Evolutionary conservation across 768 basidiomycete species (phyloP), one percentile per base, ranked within the genome.

Genomic region (Butyriboletus loyo): DNA sequence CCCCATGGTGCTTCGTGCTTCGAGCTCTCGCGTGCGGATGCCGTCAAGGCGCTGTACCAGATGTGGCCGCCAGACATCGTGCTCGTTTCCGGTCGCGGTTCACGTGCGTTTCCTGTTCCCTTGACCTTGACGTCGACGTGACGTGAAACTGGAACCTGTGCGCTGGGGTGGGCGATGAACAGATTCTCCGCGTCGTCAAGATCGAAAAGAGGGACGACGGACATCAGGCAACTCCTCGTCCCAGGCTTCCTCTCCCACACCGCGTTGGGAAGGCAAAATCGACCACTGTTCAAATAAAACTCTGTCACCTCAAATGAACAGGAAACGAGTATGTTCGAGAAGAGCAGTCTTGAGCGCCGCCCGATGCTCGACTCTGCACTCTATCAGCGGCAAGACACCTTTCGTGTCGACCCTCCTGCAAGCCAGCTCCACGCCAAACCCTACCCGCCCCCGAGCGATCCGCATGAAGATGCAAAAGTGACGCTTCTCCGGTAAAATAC

Each of bases 41-140:
- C 97, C 52, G 97, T 98, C 71, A 94, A 91, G 82, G 81, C 86
- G 64, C 75, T 98, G 72, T 98, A 98, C 85, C 96, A 98, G 96
- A 98, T 76, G 98, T 99, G 96, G 92, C 97, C 66, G 94, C 97
- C 57, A 84, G 95, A 62, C 96, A 99, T 75, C 93, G 96, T 76
- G 97, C 97, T 60, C 93, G 97, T 72, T 98, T 98, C 87, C 84
- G 96, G 75, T 98, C n/a, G n/a, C 92, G 39, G 95, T 98, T 74
- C 94, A 96, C 74, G 92, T 95, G 63, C 58, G 89, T 69, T 10
- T 67, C 41, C 15, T n/a, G 1, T n/a, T n/a, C n/a, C 4, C 15
- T 22, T 38, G 2, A 14, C 7, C 8, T 6, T 9, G n/a, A n/a
- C n/a, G n/a, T n/a, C n/a, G n/a, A n/a, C 22, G 22, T 22, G 43